phyloP scores from a whole-genome alignment of 2,329 filamentous ascomycete genomes.

The Gnomoniopsis smithogilvyi region DNA sequence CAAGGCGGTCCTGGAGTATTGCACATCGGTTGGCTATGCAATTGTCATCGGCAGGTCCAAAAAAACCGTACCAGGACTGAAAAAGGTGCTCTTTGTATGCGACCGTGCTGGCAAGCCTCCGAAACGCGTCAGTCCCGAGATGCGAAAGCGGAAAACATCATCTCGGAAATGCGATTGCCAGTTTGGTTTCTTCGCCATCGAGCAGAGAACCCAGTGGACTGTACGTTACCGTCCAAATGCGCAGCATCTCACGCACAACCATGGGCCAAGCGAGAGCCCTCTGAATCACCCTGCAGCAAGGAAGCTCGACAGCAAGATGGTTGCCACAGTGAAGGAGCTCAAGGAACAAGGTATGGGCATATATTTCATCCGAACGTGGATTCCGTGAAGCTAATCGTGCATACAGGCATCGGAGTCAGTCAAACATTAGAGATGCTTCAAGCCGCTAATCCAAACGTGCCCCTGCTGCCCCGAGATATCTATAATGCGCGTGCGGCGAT shows the following conservation, averaged over 20 bases:
- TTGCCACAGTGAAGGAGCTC: slow-evolving; percentile 62
- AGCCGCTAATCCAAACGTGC: slow-evolving; percentile 60
- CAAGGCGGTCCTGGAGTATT: slow-evolving; percentile 61
- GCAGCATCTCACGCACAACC: slow-evolving; percentile 59
- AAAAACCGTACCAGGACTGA: slow-evolving; percentile 63
- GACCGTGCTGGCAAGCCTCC: slow-evolving; percentile 63
- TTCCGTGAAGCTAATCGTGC: slow-evolving; percentile 29
- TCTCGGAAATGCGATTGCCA: slow-evolving; percentile 68
- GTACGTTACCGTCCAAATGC: slow-evolving; percentile 61
- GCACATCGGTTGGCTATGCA: slow-evolving; percentile 64
- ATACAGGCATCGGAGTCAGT: slow-evolving; percentile 58
- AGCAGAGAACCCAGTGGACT: slow-evolving; percentile 65
- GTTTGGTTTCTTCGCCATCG: slow-evolving; percentile 68
- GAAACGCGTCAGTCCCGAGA: slow-evolving; percentile 59
- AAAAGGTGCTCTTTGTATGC: slow-evolving; percentile 66
- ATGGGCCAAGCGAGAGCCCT: slow-evolving; percentile 64
- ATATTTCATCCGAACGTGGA: neutral
- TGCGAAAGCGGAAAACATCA: slow-evolving; percentile 63
- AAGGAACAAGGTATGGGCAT: slow-evolving; percentile 59
- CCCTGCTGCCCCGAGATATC: slow-evolving; percentile 61
- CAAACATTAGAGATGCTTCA: slow-evolving; percentile 66
- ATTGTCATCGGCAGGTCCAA: slow-evolving; percentile 67
- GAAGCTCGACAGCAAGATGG: slow-evolving; percentile 65
- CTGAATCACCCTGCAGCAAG: slow-evolving; percentile 64
- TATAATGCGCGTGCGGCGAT: slow-evolving; percentile 67